Base-by-base conservation (phyloP, 108 stramenopile species). In the Mediolabrus comicus region DNA sequence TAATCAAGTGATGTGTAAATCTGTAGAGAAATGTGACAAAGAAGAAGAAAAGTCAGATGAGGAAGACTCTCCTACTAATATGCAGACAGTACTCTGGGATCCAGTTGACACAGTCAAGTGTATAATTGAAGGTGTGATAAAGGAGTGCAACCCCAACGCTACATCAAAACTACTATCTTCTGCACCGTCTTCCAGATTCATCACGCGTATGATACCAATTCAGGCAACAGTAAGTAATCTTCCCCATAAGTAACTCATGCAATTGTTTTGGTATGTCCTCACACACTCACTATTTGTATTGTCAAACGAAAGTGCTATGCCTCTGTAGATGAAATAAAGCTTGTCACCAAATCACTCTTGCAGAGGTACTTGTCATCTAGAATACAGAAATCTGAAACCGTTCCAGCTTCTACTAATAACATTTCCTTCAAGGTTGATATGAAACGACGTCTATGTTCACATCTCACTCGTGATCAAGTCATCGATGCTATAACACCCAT, bases 201-300 rank as follows among this genome's bases (percentile, higher is more conserved):
- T 94, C 3, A 77, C 83, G n/a, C 84, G 92, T 17, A 87, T 94
- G 74, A 85, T 94, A 59, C 92, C 92, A 14, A 81, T 94, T 19
- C 89, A 94, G 68, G 84, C 85, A 16, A 94, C 89, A 17, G 75
- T 75, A 62, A 62, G 75, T 62, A 16, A 9, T 30, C 59, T 29
- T 34, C 17, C 4, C n/a, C 33, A 16, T 12, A 57, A 24, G 13
- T 57, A 57, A 39, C 14, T 39, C 30, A 16, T 3, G 4, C n/a
- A n/a, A n/a, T 39, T 39, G 27, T 27, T 5, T 12, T 63, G 14
- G 22, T 7, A 29, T 30, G 30, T 6, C 43, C 8, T 34, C 27
- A 39, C 7, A 53, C 19, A 53, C 35, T 29, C 6, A 31, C 7
- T 53, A 25, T n/a, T n/a, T 30, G 28, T 31, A 52, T 31, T 5